Evolutionary conservation across 1,284 basidiomycete genomes (phyloP), one percentile per base, ranked within the genome.

Genomic region (Pterula multifida): DNA sequence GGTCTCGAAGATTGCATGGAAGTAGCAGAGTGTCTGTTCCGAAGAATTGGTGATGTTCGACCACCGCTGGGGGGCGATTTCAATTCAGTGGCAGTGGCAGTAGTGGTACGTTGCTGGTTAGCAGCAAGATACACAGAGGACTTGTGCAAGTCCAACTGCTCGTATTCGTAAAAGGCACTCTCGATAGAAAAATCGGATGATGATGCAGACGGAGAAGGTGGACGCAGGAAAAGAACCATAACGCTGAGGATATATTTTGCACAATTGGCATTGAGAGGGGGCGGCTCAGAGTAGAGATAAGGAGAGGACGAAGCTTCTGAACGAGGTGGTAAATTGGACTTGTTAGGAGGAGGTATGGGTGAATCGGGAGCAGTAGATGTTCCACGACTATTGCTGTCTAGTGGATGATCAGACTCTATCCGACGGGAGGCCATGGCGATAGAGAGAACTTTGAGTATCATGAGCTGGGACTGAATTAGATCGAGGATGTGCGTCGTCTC

Each of bases 401-500:
- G 56, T 58, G 57, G 26, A 58, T 52, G 6, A 62, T 52, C 13
- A 50, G 24, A 55, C 57, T 68, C 59, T 21, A 63, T 67, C 86
- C 87, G 92, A 45, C 88, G 83, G 21, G 86, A 81, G 11, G 87
- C 79, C 71, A 96, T 78, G 54, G 78, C 79, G 61, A 76, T 75
- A 28, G 85, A 78, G 17, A 97, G 68, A 36, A 95, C 80, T 65
- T 95, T 91, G 56, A 96, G 73, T 25, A 96, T 67, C 59, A 91
- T 91, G 1, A 96, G 73, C 63, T 95, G 90, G 0, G 92, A 95
- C 60, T 95, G 90, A 4, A 95, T 75, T 48, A 85, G 76, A 55
- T 90, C 84, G 22, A 87, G 39, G 9, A 6, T 42, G n/a, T 22
- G 6, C 9, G 39, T 6, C 9, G 39, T 9, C 21, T 42, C 39